These are phyloP conservation scores for Pythium sp. DNA, from an alignment of 352 stramenopile genomes.

Conservation along the genomic window DNA sequence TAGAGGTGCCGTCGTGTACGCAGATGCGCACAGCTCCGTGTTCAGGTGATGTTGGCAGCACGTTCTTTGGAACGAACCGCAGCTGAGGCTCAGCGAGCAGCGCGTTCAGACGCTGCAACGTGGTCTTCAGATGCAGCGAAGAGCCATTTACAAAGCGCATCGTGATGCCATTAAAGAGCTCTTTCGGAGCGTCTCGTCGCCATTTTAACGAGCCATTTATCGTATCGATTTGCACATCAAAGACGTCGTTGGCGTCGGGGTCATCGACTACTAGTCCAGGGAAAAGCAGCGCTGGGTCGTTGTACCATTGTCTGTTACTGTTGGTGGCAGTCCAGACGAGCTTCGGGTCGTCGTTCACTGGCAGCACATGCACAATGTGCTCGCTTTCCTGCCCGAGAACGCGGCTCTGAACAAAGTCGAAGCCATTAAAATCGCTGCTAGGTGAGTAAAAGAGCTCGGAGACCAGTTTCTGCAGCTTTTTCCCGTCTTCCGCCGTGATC, in stretches of 20 bases:
- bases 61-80: conserved; percentile 19
- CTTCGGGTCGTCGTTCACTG: conserved; percentile 26
- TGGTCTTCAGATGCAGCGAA: conserved; percentile 22
- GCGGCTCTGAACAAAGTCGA: conserved; percentile 10
- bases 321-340: background rate
- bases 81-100: conserved; percentile 28
- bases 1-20: conserved; percentile 22
- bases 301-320: conserved; percentile 23
- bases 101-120: conserved; percentile 26
- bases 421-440: conserved; percentile 13
- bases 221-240: conserved; percentile 30
- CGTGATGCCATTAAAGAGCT: conserved; percentile 31
- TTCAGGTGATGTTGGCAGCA: background rate
- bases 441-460: conserved; percentile 16
- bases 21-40: conserved; percentile 21
- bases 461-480: conserved; percentile 8
- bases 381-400: conserved; percentile 1
- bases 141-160: conserved; percentile 5
- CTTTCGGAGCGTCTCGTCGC: conserved; percentile 10
- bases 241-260: conserved; percentile 28
- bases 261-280: conserved; percentile 34
- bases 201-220: conserved; percentile 27
- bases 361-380: conserved; percentile 14
- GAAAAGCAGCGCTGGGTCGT: conserved; percentile 26
- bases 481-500: background rate